These are phyloP conservation scores for Gossypium anomalum DNA, from an alignment of 345 rosid genomes.

Conservation along the genomic window DNA sequence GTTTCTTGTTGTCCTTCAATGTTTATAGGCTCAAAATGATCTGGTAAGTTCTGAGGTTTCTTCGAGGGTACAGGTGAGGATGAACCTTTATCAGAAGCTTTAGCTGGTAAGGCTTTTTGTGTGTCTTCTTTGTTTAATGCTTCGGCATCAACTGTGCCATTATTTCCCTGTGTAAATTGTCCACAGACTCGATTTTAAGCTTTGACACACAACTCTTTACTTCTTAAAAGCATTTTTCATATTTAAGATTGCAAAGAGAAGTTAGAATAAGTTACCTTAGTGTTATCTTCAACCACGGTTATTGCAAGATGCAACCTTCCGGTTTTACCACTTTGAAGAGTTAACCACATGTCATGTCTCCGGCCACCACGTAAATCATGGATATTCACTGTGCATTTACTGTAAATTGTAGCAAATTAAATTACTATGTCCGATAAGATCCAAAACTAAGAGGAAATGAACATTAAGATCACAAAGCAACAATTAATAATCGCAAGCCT, in stretches of 20 bases:
- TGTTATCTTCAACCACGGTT: slow-evolving; percentile 52
- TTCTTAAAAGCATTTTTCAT: background rate
- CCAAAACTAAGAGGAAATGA: background rate
- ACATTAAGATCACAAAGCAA: background rate
- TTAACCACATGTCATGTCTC: slow-evolving; percentile 83
- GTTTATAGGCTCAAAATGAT: slow-evolving; percentile 67
- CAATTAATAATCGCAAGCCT: background rate
- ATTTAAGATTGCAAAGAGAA: background rate
- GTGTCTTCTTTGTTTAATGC: slow-evolving; percentile 37
- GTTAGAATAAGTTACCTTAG: slow-evolving; percentile 40
- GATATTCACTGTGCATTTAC: slow-evolving; percentile 58
- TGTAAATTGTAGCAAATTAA: slow-evolving; percentile 26
- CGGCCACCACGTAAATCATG: slow-evolving; percentile 58
- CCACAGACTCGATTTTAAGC: slow-evolving; percentile 17
- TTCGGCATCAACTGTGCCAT: slow-evolving; percentile 28
- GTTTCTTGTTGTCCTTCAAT: slow-evolving; percentile 64
- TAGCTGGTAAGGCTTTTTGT: slow-evolving; percentile 35
- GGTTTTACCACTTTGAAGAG: slow-evolving; percentile 66
- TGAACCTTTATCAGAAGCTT: slow-evolving; percentile 32
- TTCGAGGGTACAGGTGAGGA: slow-evolving; percentile 43
- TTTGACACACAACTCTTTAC: background rate
- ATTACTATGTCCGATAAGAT: background rate
- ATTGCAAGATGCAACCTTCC: slow-evolving; percentile 82
- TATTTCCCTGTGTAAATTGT: slow-evolving; percentile 31
- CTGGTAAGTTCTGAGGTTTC: slow-evolving; percentile 45